Evolutionary conservation across 2,329 filamentous ascomycete species (phyloP).

Genomic region (Fusarium tupiense): DNA sequence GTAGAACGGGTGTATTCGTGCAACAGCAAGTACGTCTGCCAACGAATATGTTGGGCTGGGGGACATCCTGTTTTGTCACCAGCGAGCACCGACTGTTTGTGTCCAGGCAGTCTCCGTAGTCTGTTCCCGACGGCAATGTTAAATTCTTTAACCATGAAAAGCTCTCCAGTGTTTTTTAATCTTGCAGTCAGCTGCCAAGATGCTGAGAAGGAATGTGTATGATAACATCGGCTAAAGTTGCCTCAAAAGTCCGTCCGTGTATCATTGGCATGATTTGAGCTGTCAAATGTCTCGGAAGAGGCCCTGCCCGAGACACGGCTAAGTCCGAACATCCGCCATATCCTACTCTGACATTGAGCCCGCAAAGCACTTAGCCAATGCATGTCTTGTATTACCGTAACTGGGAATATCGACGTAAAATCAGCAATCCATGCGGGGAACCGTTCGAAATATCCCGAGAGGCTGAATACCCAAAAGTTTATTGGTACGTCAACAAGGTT

Average conservation of each 20-base stretch:
- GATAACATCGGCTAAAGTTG: neutral
- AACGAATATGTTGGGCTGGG: slow-evolving; percentile 30
- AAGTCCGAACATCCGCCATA: too few relatives aligned
- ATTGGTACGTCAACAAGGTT: neutral
- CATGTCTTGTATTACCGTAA: neutral
- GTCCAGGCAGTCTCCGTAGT: neutral
- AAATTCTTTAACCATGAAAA: rapidly evolving
- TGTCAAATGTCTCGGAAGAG: neutral
- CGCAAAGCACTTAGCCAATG: rapidly evolving
- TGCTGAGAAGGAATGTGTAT: too few relatives aligned
- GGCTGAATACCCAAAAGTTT: neutral
- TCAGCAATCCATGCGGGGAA: neutral
- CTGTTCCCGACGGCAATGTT: rapidly evolving
- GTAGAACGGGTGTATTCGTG: slow-evolving; percentile 51
- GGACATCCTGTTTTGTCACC: neutral
- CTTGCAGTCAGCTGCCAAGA: neutral
- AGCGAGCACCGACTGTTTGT: rapidly evolving
- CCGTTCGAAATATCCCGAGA: neutral
- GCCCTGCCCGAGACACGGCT: neutral
- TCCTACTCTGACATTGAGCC: neutral
- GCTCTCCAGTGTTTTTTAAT: neutral
- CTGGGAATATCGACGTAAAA: rapidly evolving
- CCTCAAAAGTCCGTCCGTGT: too few relatives aligned
- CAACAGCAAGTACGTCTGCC: slow-evolving; percentile 47
- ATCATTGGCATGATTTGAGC: neutral